These are phyloP conservation scores for Royoungia palumana DNA, from an alignment of 768 basidiomycete species.

Conservation along the genomic window DNA sequence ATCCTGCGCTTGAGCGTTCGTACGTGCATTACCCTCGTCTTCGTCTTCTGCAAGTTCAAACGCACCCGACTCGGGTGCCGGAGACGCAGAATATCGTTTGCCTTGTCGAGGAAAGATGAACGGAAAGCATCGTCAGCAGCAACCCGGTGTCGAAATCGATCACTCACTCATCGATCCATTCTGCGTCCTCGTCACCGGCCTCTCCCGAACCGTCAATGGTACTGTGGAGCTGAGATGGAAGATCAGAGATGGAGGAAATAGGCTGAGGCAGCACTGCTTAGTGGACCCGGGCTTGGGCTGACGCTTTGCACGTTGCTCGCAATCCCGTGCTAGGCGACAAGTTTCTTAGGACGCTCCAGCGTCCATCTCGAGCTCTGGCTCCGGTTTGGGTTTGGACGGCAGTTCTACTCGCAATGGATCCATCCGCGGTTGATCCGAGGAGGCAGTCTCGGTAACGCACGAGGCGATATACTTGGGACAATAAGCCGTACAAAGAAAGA, in stretches of 20 bases:
- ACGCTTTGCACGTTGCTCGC: conserved; percentile 41
- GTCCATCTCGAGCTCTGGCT: conserved; percentile 52
- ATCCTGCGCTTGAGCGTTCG: conserved; percentile 44
- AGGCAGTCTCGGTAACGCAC: conserved; percentile 29
- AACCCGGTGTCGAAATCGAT: neutral
- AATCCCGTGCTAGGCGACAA: conserved; percentile 58
- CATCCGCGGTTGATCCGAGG: conserved; percentile 13
- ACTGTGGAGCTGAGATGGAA: conserved; percentile 54
- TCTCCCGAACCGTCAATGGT: conserved; percentile 29
- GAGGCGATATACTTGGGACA: conserved; percentile 61
- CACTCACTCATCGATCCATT: conserved; percentile 25
- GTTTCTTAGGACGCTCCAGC: conserved; percentile 52
- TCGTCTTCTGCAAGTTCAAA: conserved; percentile 71
- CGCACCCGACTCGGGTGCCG: conserved; percentile 52
- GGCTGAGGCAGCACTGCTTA: conserved; percentile 72
- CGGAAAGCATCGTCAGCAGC: neutral
- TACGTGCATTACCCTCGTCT: conserved; percentile 47
- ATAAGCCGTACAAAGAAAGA: conserved; percentile 10
- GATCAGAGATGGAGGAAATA: conserved; percentile 60
- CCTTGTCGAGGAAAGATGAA: conserved; percentile 28
- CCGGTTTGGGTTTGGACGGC: conserved; percentile 23
- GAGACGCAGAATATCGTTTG: conserved; percentile 53
- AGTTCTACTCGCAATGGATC: conserved; percentile 19
- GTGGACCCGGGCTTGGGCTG: conserved; percentile 58
- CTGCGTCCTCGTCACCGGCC: conserved; percentile 4